Conservation (phyloP, 345 rosid species). For the Eucalyptus regnans region DNA sequence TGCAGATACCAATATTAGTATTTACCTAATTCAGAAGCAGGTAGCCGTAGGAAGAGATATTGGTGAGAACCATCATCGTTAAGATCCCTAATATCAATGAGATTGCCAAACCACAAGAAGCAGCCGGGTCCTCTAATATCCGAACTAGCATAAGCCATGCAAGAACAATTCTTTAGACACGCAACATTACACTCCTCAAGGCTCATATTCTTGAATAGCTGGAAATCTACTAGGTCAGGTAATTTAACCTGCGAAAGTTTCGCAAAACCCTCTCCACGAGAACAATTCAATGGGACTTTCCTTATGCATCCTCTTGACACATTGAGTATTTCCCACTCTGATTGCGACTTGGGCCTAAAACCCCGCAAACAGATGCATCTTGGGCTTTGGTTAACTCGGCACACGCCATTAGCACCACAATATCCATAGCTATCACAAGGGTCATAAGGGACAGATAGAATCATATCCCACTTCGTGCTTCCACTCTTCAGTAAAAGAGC, state of each 20-base stretch:
- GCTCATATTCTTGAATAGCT: constrained; percentile 1
- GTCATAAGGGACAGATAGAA: too few species aligned
- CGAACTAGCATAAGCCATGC: constrained; percentile 13
- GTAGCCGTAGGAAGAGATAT: not conserved
- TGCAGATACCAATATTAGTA: not conserved
- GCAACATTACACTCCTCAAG: not conserved
- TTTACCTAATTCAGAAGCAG: not conserved
- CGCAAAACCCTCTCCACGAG: not conserved
- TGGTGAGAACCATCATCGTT: not conserved
- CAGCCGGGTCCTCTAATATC: constrained; percentile 8
- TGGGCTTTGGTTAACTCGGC: not conserved
- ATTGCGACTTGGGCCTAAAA: constrained; percentile 8
- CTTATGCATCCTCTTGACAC: not conserved
- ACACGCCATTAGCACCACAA: not conserved
- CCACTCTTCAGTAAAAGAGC: not conserved
- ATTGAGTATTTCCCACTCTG: constrained; percentile 12
- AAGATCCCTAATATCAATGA: not conserved
- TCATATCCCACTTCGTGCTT: not conserved
- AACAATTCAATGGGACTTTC: not conserved
- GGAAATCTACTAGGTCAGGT: constrained; percentile 6
- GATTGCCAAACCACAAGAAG: constrained; percentile 8
- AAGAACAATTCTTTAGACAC: constrained; percentile 18
- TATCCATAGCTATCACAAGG: not conserved
- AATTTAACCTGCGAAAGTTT: not conserved
- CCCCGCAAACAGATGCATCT: constrained; percentile 15